A percentile compares a stretch with the other conserved stretches of the same genome.
Conservation (phyloP, 345 rosid species). For the Erodium maritimum region DNA sequence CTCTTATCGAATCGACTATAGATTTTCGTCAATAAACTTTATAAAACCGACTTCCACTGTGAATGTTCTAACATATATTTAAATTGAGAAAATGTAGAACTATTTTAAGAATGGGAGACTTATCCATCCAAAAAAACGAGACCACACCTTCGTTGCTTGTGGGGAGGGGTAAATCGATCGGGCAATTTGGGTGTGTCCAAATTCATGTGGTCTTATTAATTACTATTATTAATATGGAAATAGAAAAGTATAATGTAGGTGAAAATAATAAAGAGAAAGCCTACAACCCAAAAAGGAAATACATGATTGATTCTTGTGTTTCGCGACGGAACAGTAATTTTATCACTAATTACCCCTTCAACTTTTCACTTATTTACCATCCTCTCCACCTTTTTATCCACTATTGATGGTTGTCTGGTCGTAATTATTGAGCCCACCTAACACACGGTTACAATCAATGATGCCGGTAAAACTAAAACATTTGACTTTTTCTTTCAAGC, state of each 20-base stretch:
- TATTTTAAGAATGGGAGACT: too few species aligned
- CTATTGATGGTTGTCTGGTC: background rate
- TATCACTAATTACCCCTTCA: slow-evolving; percentile 14
- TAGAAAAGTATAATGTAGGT: background rate
- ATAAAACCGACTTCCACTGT: too few species aligned
- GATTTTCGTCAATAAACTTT: too few species aligned
- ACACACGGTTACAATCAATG: background rate
- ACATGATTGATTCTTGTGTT: slow-evolving; percentile 48
- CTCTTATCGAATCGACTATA: too few species aligned
- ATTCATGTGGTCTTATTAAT: slow-evolving; percentile 42
- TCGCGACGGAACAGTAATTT: slow-evolving; percentile 18
- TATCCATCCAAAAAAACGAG: too few species aligned
- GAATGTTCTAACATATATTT: too few species aligned
- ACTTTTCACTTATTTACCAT: background rate
- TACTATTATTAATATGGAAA: too few species aligned
- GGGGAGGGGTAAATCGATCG: too few species aligned
- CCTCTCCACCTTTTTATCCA: background rate
- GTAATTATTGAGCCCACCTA: background rate
- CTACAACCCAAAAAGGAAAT: slow-evolving; percentile 16
- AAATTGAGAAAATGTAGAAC: too few species aligned
- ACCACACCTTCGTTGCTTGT: too few species aligned
- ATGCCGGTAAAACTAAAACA: too few species aligned
- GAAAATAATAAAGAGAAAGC: slow-evolving; percentile 21
- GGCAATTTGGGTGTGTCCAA: slow-evolving; percentile 18
- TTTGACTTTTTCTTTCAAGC: too few species aligned